Evolutionary conservation across 345 rosid genomes (phyloP).

Genomic region (thale cress (Arabidopsis thaliana)): DNA sequence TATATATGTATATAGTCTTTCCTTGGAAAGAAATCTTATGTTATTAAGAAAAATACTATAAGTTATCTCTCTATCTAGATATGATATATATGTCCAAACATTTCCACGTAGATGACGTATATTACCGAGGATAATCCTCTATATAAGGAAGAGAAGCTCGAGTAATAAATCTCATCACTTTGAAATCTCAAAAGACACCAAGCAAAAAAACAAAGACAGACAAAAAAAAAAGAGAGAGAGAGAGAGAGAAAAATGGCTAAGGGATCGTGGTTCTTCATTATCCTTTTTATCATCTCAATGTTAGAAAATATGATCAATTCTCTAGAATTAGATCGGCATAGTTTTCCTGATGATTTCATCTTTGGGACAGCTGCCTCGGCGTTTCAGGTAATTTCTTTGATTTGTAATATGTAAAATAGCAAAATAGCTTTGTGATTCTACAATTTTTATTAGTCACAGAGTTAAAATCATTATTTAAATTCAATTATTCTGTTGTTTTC

Average conservation of each 20-base stretch:
- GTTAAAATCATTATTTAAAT: neutral
- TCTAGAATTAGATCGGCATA: constrained; percentile 39
- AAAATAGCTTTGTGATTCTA: neutral
- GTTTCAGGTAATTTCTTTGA: constrained; percentile 55
- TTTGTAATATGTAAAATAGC: neutral
- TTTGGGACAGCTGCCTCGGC: constrained; percentile 84
- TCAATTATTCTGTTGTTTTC: neutral
- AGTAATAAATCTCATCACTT: constrained; percentile 14
- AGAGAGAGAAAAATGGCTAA: constrained; percentile 14
- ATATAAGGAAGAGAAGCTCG: constrained; percentile 34
- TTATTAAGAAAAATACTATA: neutral
- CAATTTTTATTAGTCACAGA: neutral
- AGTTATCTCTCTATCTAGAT: neutral
- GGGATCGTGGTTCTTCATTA: constrained; percentile 5
- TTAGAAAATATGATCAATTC: constrained; percentile 2
- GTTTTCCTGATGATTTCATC: constrained; percentile 65
- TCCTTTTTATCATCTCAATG: constrained; percentile 23
- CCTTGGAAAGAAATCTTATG: neutral
- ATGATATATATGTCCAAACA: constrained; percentile 25
- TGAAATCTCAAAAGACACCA: constrained; percentile 24
- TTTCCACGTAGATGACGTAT: constrained; percentile 41
- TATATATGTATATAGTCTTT: neutral
- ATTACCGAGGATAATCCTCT: constrained; percentile 18
- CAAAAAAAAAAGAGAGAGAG: neutral
- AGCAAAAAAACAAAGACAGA: neutral